These are phyloP conservation scores for Daldinia sp. DNA, from an alignment of 2,329 filamentous ascomycete species.

Conservation along the genomic window DNA sequence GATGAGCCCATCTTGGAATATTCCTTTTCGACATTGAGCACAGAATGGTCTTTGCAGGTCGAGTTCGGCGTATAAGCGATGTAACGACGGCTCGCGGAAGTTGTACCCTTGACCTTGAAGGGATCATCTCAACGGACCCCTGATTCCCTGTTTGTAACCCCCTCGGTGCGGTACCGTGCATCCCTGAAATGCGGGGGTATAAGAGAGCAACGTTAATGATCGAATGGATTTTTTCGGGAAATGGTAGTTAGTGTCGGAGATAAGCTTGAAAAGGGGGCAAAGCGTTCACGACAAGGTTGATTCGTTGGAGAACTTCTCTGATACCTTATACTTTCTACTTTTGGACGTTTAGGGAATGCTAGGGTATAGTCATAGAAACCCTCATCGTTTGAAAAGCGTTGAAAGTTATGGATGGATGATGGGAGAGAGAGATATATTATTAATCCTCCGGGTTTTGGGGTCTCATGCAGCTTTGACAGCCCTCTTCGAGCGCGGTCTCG, in stretches of 20 bases:
- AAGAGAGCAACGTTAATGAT: constrained; percentile 21
- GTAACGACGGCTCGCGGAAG: constrained; percentile 42
- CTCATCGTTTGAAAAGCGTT: neutral
- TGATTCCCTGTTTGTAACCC: constrained; percentile 27
- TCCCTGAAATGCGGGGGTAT: constrained; percentile 34
- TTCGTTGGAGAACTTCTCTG: constrained; percentile 3
- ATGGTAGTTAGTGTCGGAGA: constrained; percentile 33
- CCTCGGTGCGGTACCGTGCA: constrained; percentile 30
- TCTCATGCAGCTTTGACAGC: constrained; percentile 38
- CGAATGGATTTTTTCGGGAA: constrained; percentile 12
- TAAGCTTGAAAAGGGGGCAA: constrained; percentile 37
- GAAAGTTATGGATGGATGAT: constrained; percentile 12
- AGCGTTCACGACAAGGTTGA: constrained; percentile 8
- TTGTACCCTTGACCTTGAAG: constrained; percentile 36
- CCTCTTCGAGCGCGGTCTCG: constrained; percentile 14
- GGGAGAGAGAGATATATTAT: constrained; percentile 19
- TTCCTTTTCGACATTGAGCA: constrained; percentile 10
- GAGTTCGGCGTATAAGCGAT: constrained; percentile 28
- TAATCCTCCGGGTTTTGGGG: constrained; percentile 39
- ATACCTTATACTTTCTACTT: neutral
- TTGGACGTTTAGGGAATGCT: neutral
- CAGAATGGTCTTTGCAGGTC: constrained; percentile 20
- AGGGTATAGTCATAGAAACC: neutral
- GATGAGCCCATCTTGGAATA: constrained; percentile 1
- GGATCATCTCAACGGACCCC: constrained; percentile 35